These are phyloP conservation scores for Neoboletus brunneissimus DNA, from an alignment of 768 basidiomycete genomes.

Conservation along the genomic window DNA sequence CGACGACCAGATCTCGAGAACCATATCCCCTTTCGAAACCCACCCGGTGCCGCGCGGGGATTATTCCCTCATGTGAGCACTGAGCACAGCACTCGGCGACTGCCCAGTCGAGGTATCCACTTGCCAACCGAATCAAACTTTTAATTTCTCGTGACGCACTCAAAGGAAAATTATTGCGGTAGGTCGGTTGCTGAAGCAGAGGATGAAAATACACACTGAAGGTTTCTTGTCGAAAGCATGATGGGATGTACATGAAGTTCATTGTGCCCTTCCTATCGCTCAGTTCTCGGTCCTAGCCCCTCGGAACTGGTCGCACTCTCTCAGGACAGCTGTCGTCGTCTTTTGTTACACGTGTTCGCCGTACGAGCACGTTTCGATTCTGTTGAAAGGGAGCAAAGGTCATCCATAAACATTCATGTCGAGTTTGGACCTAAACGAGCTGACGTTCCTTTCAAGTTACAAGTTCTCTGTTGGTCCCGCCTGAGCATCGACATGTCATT, in stretches of 20 bases:
- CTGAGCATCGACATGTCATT: no score
- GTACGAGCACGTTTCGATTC: no score
- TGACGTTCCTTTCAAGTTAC: no score
- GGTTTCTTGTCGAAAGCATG: not conserved
- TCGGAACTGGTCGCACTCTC: not conserved
- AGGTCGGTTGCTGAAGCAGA: not conserved
- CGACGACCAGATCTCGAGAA: not conserved
- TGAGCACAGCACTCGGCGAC: not conserved
- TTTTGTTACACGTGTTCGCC: no score
- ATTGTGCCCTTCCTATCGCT: not conserved
- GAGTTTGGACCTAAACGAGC: no score
- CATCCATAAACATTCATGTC: no score
- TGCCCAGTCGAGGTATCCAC: not conserved
- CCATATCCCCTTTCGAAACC: not conserved
- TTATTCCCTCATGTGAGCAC: not conserved
- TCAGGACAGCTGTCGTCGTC: no score
- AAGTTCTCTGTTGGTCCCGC: no score
- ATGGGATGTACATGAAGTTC: not conserved
- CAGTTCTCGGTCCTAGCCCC: not conserved
- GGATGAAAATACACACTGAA: not conserved
- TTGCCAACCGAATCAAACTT: not conserved
- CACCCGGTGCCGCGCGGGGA: not conserved
- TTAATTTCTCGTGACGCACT: not conserved
- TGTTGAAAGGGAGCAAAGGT: no score
- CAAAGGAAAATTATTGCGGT: not conserved